Conservation (phyloP, 106 monocot genomes). For the Gastrodia elata region DNA sequence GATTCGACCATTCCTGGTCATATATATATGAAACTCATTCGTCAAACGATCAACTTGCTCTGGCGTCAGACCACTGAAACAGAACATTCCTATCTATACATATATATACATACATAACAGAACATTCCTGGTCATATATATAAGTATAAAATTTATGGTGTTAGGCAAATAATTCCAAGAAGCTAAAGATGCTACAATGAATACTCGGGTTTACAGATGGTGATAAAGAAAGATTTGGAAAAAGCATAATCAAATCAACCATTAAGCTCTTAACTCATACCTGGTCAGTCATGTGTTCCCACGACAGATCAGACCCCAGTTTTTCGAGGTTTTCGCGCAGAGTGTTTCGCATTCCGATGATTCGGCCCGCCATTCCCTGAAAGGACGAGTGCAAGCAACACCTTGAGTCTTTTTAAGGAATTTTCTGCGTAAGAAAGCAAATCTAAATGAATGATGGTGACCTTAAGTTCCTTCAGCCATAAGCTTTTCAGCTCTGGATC, state of each 20-base stretch:
- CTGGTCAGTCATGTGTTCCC: constrained; percentile 99
- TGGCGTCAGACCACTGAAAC: constrained; percentile 93
- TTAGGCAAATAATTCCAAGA: background rate
- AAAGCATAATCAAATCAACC: background rate
- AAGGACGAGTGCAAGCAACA: constrained; percentile 1
- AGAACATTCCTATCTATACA: constrained; percentile 96
- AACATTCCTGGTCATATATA: constrained; percentile 88
- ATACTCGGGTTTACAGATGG: too few relatives aligned
- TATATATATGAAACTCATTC: constrained; percentile 86
- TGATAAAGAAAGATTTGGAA: background rate
- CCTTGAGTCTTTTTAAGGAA: background rate
- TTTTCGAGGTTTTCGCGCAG: constrained; percentile 80
- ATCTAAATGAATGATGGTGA: constrained; percentile 9
- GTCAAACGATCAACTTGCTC: constrained; percentile 93
- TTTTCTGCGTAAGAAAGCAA: background rate
- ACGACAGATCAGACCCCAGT: constrained; percentile 75
- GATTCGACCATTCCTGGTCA: constrained; percentile 97
- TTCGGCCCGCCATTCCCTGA: constrained; percentile 96
- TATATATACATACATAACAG: constrained; percentile 24
- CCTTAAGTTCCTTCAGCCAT: constrained; percentile 96
- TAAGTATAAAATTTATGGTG: background rate
- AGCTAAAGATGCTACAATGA: too few relatives aligned
- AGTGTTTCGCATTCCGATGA: constrained; percentile 85
- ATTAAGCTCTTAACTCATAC: constrained; percentile 19
- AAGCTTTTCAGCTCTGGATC: constrained; percentile 77